Percentiles rank a stretch among this genome's conserved stretches.
Evolutionary conservation across 2,329 filamentous ascomycete genomes (phyloP).

Genomic region (Pyricularia sp.): DNA sequence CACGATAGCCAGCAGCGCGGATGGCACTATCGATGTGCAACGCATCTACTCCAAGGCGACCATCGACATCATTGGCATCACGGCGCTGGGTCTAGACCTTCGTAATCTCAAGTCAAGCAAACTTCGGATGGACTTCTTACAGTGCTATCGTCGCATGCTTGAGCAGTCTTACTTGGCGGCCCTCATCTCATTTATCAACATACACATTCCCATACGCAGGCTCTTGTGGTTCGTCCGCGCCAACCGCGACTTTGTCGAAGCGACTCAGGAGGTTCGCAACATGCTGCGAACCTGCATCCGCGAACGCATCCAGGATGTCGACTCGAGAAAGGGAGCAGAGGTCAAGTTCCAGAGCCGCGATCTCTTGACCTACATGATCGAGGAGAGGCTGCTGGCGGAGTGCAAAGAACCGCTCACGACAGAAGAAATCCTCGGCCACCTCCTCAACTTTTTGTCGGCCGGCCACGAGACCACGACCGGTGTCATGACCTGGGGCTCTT

Average conservation of each 20-base stretch:
- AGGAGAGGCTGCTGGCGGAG: slow-evolving; percentile 11
- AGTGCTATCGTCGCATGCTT: slow-evolving; percentile 22
- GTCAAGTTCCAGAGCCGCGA: slow-evolving; percentile 14
- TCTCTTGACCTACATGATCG: slow-evolving; percentile 18
- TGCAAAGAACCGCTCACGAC: slow-evolving; percentile 11
- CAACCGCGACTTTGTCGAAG: slow-evolving; percentile 26
- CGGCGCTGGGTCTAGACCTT: slow-evolving; percentile 23
- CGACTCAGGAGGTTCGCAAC: slow-evolving; percentile 21
- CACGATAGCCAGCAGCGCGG: slow-evolving; percentile 12
- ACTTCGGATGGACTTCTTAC: slow-evolving; percentile 16
- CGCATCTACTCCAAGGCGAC: slow-evolving; percentile 19
- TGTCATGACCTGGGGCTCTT: slow-evolving; percentile 22
- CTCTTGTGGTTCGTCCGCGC: slow-evolving; percentile 13
- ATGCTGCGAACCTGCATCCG: slow-evolving; percentile 23
- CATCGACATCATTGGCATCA: slow-evolving; percentile 24
- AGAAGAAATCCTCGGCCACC: slow-evolving; percentile 15
- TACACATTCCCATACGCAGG: slow-evolving; percentile 20
- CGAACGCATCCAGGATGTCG: slow-evolving; percentile 16
- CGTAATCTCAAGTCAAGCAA: slow-evolving; percentile 14
- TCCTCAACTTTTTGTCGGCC: slow-evolving; percentile 15
- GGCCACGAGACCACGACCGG: slow-evolving; percentile 25
- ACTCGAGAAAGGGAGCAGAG: slow-evolving; percentile 21
- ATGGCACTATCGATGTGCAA: slow-evolving; percentile 19
- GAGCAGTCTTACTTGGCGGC: slow-evolving; percentile 17
- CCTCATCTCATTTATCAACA: slow-evolving; percentile 22